phyloP scores from a whole-genome alignment of 2,329 filamentous ascomycete species.

The Periglandula ipomoeae region DNA sequence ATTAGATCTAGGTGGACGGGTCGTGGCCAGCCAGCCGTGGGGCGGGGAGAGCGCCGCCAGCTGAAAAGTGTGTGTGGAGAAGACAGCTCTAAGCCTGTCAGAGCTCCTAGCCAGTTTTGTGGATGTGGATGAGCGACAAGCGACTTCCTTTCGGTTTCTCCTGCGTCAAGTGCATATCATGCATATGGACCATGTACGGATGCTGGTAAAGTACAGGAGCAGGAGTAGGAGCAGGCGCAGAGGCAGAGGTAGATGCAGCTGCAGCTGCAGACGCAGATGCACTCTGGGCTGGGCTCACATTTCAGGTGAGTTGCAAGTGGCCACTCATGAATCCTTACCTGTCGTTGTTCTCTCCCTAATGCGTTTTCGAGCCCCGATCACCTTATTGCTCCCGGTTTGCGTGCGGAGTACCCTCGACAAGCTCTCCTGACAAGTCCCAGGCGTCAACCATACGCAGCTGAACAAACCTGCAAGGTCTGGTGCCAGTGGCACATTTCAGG shows the following conservation, averaged over 20 bases:
- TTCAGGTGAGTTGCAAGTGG: not conserved
- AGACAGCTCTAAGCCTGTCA: too few species aligned
- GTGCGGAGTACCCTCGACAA: too few species aligned
- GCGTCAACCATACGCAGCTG: too few species aligned
- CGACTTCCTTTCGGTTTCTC: not conserved
- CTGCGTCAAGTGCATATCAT: not conserved
- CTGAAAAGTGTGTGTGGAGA: not conserved
- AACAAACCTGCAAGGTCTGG: too few species aligned
- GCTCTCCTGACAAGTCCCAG: too few species aligned
- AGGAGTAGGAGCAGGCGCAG: not conserved
- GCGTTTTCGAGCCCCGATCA: not conserved
- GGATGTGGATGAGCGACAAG: too few species aligned
- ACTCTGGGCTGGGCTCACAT: not conserved
- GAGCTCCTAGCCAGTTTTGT: too few species aligned
- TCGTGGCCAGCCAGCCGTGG: too few species aligned
- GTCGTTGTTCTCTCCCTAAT: not conserved
- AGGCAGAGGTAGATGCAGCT: not conserved
- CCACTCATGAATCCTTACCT: not conserved
- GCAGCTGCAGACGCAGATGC: not conserved
- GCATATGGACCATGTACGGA: not conserved
- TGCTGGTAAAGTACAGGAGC: not conserved
- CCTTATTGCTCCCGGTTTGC: too few species aligned
- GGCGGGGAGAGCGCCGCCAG: not conserved
- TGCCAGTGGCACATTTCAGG: too few species aligned
- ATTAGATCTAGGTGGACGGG: not conserved